These are phyloP conservation scores for Epichloe aotearoae DNA, from an alignment of 2,329 filamentous ascomycete species.

Conservation along the genomic window DNA sequence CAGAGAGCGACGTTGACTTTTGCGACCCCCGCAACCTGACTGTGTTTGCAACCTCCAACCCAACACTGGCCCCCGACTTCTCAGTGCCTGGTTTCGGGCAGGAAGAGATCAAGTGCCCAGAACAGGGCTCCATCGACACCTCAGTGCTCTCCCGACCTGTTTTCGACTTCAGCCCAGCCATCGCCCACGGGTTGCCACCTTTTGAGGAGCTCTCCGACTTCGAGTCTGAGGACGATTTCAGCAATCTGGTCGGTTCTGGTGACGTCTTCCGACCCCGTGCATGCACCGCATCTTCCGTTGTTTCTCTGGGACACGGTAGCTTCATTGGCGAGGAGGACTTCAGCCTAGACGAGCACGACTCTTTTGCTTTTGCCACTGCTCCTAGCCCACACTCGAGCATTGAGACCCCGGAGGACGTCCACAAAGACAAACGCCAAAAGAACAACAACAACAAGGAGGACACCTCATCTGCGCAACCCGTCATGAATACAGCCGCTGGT, in stretches of 20 bases:
- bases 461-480: slow-evolving; percentile 19
- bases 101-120: slow-evolving; percentile 40
- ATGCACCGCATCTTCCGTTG: slow-evolving; percentile 52
- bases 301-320: slow-evolving; percentile 61
- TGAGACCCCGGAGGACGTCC: slow-evolving; percentile 28
- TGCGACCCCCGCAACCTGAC: slow-evolving; percentile 87
- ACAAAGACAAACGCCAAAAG: slow-evolving; percentile 45
- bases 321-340: slow-evolving; percentile 67
- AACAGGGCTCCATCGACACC: slow-evolving; percentile 35
- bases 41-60: slow-evolving; percentile 43
- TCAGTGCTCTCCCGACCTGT: slow-evolving; percentile 24
- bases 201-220: slow-evolving; percentile 84
- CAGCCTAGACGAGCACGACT: slow-evolving; percentile 57
- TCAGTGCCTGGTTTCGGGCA: slow-evolving; percentile 52
- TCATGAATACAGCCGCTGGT: slow-evolving; percentile 28
- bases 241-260: slow-evolving; percentile 51
- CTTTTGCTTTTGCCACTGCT: slow-evolving; percentile 46
- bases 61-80: slow-evolving; percentile 46
- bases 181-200: slow-evolving; percentile 48
- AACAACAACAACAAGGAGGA: slow-evolving; percentile 34
- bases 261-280: slow-evolving; percentile 59
- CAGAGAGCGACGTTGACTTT: slow-evolving; percentile 66
- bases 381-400: slow-evolving; percentile 40
- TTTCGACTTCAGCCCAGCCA: slow-evolving; percentile 39
- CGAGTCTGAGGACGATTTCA: slow-evolving; percentile 80